Conservation (phyloP, 352 stramenopile genomes). For the Phytopythium aichiense region DNA sequence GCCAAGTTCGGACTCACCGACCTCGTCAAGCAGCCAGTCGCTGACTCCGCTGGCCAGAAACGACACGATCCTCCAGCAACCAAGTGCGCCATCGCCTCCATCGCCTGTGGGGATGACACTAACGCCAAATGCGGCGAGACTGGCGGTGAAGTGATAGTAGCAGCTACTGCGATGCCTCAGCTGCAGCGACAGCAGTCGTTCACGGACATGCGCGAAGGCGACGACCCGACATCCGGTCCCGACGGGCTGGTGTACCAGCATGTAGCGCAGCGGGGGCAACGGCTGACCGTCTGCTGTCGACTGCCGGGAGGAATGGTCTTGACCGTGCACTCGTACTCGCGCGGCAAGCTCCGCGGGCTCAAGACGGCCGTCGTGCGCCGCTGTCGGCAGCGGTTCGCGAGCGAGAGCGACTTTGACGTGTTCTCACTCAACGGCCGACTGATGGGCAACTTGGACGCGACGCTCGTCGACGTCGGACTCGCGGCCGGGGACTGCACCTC, state of each 20-base stretch:
- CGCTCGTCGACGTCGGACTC: constrained; percentile 11
- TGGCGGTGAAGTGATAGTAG: background rate
- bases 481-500: background rate
- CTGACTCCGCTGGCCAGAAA: background rate
- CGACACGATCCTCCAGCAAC: background rate
- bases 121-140: background rate
- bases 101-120: background rate
- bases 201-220: background rate
- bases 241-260: background rate
- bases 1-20: constrained; percentile 38
- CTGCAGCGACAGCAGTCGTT: background rate
- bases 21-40: constrained; percentile 17
- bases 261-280: constrained; percentile 2
- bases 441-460: constrained; percentile 21
- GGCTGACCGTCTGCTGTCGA: constrained; percentile 46
- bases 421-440: constrained; percentile 21
- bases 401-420: constrained; percentile 37
- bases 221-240: background rate
- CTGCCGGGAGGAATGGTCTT: constrained; percentile 54
- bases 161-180: background rate
- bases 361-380: constrained; percentile 36
- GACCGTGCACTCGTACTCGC: constrained; percentile 30
- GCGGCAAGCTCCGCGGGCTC: constrained; percentile 46
- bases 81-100: background rate
- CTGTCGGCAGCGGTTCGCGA: constrained; percentile 24